Base-by-base conservation (phyloP, 148 eudicot species). In the Spergularia bocconei region DNA sequence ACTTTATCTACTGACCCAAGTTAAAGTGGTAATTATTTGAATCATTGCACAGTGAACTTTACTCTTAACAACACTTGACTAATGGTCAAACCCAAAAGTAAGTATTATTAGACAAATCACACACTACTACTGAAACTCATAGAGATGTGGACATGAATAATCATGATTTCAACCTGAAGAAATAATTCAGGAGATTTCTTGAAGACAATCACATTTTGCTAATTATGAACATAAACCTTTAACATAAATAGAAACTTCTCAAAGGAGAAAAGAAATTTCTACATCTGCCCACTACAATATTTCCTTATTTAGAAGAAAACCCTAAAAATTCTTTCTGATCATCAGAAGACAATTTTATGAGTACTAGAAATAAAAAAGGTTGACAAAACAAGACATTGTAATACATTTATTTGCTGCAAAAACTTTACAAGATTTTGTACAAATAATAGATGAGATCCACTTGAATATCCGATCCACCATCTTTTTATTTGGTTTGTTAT, bases 171-270 rank as follows among this genome's bases (percentile, higher is more conserved):
- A 25, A 41, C 5, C 13, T 71, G 48, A 48, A 63, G 55, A 55
- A 47, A 55, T 68, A 72, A 20, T 73, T 60, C 69, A 77, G 75
- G 80, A 71, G 75, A 71, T 78, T 78, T 78, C 80, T 78, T 78
- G 74, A 39, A 71, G 57, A 13, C 19, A 70, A 78, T 63, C 70
- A 21, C 36, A 64, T 38, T 23, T 8, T 71, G 0, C 80, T 39
- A 71, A 10, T 53, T 63, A 6, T 78, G 52, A 56, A 71, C 54
- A 78, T 16, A 16, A 55, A 59, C 39, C 76, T 78, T 78, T 78
- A 15, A 71, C 76, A 62, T 13, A 63, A 63, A 63, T 71, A 17
- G 76, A 53, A 71, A 7, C 38, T 71, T 78, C 29, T 71, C 71
- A 71, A 71, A 67, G 29, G 25, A 20, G 19, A 78, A 33, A 63